These are phyloP conservation scores for Earliella scabrosa DNA, from an alignment of 1,284 basidiomycete species.

Conservation along the genomic window DNA sequence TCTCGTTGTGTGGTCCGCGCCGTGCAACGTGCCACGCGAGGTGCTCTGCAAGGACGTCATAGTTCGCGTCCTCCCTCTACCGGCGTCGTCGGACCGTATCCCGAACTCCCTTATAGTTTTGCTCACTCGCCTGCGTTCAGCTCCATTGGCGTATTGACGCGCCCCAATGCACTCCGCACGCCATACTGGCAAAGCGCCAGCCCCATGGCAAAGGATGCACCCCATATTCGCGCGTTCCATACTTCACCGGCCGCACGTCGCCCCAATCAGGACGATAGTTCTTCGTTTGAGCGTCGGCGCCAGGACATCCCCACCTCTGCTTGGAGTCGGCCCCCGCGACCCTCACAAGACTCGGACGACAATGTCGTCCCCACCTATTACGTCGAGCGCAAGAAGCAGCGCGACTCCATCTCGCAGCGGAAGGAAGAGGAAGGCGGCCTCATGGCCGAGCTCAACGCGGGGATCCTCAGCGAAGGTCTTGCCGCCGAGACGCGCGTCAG, in stretches of 20 bases:
- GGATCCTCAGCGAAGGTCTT: slow-evolving; percentile 39
- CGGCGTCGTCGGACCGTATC: not conserved
- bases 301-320: slow-evolving; percentile 26
- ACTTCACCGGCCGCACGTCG: slow-evolving; percentile 25
- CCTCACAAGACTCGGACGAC: slow-evolving; percentile 35
- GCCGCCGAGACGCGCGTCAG: slow-evolving; percentile 35
- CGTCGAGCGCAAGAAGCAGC: slow-evolving; percentile 39
- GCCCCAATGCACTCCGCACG: slow-evolving; percentile 42
- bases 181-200: slow-evolving; percentile 40
- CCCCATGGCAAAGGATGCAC: slow-evolving; percentile 6
- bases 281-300: slow-evolving; percentile 22
- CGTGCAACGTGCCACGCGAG: no score
- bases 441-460: slow-evolving; percentile 39
- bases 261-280: not conserved
- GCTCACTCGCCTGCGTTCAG: slow-evolving; percentile 19
- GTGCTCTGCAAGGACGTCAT: not conserved
- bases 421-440: slow-evolving; percentile 40
- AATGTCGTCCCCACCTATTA: slow-evolving; percentile 38
- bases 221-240: slow-evolving; percentile 32
- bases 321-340: slow-evolving; percentile 33
- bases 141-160: slow-evolving; percentile 45
- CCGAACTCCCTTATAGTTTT: not conserved
- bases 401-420: slow-evolving; percentile 36
- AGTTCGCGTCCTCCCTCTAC: not conserved
- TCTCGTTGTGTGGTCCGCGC: no score